phyloP scores from a whole-genome alignment of 192 early-diverging fungal species.

The Podila epicladia region DNA sequence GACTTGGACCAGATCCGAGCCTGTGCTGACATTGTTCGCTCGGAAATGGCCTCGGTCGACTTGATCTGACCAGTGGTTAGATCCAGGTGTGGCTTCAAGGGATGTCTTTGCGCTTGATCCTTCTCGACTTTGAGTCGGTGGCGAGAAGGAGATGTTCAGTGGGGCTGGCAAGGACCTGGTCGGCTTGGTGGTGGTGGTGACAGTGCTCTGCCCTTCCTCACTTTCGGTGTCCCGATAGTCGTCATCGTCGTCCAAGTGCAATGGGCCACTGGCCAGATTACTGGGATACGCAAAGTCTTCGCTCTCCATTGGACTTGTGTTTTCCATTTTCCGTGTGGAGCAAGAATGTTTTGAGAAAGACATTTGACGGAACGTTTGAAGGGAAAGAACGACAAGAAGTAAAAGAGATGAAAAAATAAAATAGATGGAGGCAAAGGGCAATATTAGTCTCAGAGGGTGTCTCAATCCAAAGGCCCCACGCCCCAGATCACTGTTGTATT shows the following conservation, averaged over 20 bases:
- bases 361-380: constrained; percentile 6
- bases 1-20: constrained; percentile 44
- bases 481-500: too few species aligned
- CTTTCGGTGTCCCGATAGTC: background rate
- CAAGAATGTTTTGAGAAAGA: background rate
- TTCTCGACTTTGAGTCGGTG: background rate
- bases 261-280: constrained; percentile 10
- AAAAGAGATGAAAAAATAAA: background rate
- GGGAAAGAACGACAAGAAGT: background rate
- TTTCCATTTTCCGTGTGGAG: background rate
- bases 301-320: constrained; percentile 15
- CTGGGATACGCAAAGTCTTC: constrained; percentile 47
- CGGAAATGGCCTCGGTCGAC: constrained; percentile 11
- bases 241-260: background rate
- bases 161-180: background rate
- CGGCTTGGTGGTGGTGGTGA: background rate
- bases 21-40: constrained; percentile 22
- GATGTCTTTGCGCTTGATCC: background rate
- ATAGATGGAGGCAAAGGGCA: background rate
- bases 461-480: background rate
- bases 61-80: background rate
- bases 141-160: background rate
- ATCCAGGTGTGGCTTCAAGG: background rate
- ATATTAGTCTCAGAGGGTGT: background rate
- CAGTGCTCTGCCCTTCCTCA: background rate